Conservation (phyloP, 2,329 filamentous ascomycete genomes). For the Beauveria pseudobassiana region DNA sequence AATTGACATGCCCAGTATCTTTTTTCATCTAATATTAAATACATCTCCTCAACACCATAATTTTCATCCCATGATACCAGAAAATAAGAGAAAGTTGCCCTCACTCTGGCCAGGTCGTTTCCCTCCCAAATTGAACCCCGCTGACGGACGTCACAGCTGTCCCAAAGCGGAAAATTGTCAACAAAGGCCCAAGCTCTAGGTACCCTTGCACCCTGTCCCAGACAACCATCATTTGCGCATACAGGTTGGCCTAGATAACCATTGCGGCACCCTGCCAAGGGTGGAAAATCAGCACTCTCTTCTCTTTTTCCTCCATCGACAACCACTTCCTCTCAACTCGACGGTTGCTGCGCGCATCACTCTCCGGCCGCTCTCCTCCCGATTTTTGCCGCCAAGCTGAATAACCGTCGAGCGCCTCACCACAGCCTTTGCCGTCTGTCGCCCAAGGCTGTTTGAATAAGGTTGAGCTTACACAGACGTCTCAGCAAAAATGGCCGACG, state of each 20-base stretch:
- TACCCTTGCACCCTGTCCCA: conserved; percentile 25
- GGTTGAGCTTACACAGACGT: neutral
- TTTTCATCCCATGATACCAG: conserved; percentile 17
- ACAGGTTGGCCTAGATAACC: conserved; percentile 12
- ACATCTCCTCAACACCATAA: conserved; percentile 2
- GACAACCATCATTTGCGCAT: conserved; percentile 23
- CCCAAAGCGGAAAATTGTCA: conserved; percentile 33
- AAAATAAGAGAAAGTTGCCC: conserved; percentile 14
- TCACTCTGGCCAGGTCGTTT: conserved; percentile 11
- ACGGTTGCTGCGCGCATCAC: conserved; percentile 6
- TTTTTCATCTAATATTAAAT: neutral
- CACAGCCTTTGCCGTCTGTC: neutral
- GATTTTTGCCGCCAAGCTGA: conserved; percentile 8
- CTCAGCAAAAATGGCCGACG: conserved; percentile 43
- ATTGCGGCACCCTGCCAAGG: conserved; percentile 11
- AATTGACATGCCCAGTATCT: neutral
- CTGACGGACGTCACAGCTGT: conserved; percentile 23
- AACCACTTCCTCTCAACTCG: neutral
- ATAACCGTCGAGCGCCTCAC: conserved; percentile 6
- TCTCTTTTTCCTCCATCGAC: conserved; percentile 3
- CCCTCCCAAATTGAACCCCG: conserved; percentile 12
- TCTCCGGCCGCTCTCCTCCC: conserved; percentile 1
- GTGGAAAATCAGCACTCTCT: neutral
- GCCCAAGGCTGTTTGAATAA: neutral
- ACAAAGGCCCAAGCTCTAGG: conserved; percentile 29